Evolutionary conservation across 2,329 filamentous ascomycete species (phyloP).

Genomic region (Aspergillus vadensis): DNA sequence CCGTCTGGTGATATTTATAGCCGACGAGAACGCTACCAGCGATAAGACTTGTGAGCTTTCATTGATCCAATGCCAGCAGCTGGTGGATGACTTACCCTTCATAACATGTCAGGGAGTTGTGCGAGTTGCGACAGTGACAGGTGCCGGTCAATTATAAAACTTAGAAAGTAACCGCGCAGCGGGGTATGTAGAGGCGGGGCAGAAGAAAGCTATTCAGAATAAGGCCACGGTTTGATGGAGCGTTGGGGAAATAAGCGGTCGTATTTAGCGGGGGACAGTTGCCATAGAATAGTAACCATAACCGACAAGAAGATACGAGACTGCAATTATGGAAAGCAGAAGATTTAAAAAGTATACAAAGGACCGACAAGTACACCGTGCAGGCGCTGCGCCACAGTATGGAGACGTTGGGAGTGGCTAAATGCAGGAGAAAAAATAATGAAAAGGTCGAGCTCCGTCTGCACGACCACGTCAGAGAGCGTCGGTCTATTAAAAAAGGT

Average conservation of each 20-base stretch:
- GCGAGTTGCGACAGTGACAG: not conserved
- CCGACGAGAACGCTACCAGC: conserved; percentile 9
- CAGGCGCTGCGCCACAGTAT: conserved; percentile 44
- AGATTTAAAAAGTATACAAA: conserved; percentile 1
- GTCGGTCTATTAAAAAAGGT: conserved; percentile 11
- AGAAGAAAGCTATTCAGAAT: not conserved
- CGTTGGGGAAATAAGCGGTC: not conserved
- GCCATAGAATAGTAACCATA: not conserved
- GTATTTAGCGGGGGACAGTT: not conserved
- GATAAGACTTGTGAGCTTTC: conserved; percentile 2
- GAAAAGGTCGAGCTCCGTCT: conserved; percentile 24
- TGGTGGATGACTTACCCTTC: conserved; percentile 6
- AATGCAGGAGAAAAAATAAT: conserved; percentile 14
- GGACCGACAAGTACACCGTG: conserved; percentile 21
- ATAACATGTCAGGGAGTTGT: conserved; percentile 7
- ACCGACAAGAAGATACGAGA: not conserved
- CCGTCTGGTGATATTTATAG: conserved; percentile 16
- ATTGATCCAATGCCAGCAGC: not conserved
- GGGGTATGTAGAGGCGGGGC: conserved; percentile 8
- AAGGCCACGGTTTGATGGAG: not conserved
- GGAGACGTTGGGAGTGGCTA: conserved; percentile 30
- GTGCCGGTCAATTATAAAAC: not conserved
- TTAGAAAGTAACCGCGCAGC: not conserved
- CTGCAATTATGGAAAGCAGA: not conserved
- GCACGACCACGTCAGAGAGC: conserved; percentile 39